phyloP scores from a whole-genome alignment of 192 early-diverging fungal species.

The Mortierella antarctica region DNA sequence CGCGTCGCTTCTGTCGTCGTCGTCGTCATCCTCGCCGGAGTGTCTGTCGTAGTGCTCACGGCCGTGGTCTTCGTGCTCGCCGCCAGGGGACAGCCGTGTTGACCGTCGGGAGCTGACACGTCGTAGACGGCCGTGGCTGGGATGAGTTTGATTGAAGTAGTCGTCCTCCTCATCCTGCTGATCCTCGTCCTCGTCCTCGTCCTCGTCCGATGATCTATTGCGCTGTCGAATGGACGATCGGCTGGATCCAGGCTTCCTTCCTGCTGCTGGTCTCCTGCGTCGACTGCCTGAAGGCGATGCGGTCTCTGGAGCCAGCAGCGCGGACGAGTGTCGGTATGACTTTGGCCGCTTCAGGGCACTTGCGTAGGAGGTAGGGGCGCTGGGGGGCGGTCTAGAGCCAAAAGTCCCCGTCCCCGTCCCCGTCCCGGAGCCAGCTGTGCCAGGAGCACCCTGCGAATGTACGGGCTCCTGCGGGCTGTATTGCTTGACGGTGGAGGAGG shows the following conservation, averaged over 20 bases:
- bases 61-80: constrained; percentile 25
- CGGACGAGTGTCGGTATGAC: constrained; percentile 24
- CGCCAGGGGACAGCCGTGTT: constrained; percentile 1
- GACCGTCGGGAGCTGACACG: constrained; percentile 25
- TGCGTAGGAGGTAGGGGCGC: constrained; percentile 2
- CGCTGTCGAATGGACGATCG: constrained; percentile 40
- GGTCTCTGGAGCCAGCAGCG: constrained; percentile 11
- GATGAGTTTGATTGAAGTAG: constrained; percentile 20
- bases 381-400: neutral
- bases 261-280: constrained; percentile 17
- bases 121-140: constrained; percentile 29
- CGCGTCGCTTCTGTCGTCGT: constrained; percentile 23
- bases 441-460: neutral
- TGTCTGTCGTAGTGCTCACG: constrained; percentile 22
- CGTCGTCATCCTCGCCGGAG: constrained; percentile 15
- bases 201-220: constrained; percentile 24
- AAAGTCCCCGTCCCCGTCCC: neutral
- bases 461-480: constrained; percentile 7
- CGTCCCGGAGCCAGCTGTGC: neutral
- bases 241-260: constrained; percentile 27
- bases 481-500: constrained; percentile 31
- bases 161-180: constrained; percentile 23
- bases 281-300: constrained; percentile 31
- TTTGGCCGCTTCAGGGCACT: constrained; percentile 16
- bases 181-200: constrained; percentile 26